A percentile compares a stretch with the other conserved stretches of the same genome.
Evolutionary conservation across 768 basidiomycete genomes (phyloP).

Genomic region (Hygrocybe punicea): DNA sequence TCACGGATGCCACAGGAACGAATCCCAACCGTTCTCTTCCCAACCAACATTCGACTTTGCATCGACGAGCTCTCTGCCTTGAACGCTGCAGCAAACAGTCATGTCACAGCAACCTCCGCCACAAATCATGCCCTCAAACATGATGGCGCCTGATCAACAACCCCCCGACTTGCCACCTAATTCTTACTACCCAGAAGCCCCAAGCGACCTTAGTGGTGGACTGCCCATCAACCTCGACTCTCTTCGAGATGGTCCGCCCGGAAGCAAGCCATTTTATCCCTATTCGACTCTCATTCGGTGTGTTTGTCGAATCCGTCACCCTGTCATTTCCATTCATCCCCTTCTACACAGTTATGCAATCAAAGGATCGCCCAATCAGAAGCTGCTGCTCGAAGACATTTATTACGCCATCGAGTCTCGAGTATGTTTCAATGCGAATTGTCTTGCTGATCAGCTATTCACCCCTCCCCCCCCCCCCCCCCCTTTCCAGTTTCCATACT

Average conservation of each 20-base stretch:
- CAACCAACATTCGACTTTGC: background rate
- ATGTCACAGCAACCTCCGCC: conserved; percentile 32
- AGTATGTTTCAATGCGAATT: conserved; percentile 43
- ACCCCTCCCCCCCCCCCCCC: conserved; percentile 2
- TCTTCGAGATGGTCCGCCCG: conserved; percentile 80
- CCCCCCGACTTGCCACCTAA: conserved; percentile 52
- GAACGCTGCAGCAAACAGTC: conserved; percentile 38
- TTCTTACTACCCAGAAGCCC: conserved; percentile 69
- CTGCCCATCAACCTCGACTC: conserved; percentile 86
- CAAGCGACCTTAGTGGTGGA: conserved; percentile 74
- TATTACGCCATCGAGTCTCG: conserved; percentile 89
- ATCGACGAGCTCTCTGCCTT: conserved; percentile 9
- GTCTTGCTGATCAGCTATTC: background rate
- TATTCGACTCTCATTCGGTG: conserved; percentile 89
- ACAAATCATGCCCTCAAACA: conserved; percentile 50
- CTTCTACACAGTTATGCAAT: conserved; percentile 67
- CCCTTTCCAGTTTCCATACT: conserved; percentile 73
- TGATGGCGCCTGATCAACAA: conserved; percentile 49
- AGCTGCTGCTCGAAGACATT: conserved; percentile 81
- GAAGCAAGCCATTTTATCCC: conserved; percentile 87
- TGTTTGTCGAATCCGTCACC: conserved; percentile 27
- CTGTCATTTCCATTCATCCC: conserved; percentile 13
- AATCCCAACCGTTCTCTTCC: background rate
- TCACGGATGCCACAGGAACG: conserved; percentile 15
- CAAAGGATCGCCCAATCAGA: conserved; percentile 86